Evolutionary conservation across 1,139 yeast genomes (phyloP), one percentile per base, ranked within the genome.

Genomic region (Pichia cactophila): DNA sequence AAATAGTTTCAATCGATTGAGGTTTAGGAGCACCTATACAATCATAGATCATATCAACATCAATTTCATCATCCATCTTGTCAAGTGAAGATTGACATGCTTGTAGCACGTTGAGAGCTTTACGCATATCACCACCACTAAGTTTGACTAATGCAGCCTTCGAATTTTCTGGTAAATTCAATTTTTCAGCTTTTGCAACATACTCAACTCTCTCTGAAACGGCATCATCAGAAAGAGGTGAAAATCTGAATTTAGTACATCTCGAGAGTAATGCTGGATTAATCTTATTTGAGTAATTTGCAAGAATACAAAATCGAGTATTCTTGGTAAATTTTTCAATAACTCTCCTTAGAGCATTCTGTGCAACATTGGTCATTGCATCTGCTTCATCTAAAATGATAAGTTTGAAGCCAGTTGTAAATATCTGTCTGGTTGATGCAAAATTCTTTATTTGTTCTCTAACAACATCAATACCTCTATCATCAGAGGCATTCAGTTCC

Each of bases 1-100:
- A 70, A 11, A 88, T 82, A 0, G 80, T 71, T 59, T 85, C 86
- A 35, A 92, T 76, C 58, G 90, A 97, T 44, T 74, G 75, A 1
- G 98, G 98, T 57, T 85, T 86, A 2, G 98, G 97, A 0, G 95
- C 90, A 3, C 99, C 99, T 45, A 94, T 83, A 66, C 97, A 90
- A 58, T 90, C 96, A 65, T 87, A 94, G 37, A 94, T 82, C 81
- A 86, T 83, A 50, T 79, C 80, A 43, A 75, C 77, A 35, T 83
- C 78, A 39, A 90, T 83, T 50, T 78, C 82, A 41, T 65, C 69
- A 12, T 51, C 16, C 12, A 57, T 56, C 20, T 65, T 66, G 35
- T 78, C 80, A 29, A 80, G 67, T 0, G 95, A 86, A 0, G 96
- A 89, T 56, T 86, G 79, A 65, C 98, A 87, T 0, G 97, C 95